Evolutionary conservation across 768 basidiomycete genomes (phyloP), one percentile per base, ranked within the genome.

Genomic region (Sarcomyxa edulis): DNA sequence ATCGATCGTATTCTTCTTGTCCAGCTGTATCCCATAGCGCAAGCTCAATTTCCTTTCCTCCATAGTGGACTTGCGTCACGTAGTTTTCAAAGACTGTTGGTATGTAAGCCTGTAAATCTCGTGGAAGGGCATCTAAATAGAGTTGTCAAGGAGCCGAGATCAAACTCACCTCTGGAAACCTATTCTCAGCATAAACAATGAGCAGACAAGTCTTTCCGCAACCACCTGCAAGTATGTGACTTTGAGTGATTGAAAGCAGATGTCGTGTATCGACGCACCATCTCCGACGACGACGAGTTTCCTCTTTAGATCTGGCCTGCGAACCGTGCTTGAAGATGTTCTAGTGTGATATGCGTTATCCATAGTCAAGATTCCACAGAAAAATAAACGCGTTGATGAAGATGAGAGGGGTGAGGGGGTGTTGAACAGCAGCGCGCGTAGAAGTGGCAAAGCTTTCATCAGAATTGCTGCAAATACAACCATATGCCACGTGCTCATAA

Each of bases 1-100:
- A 72, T 46, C 87, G 75, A 59, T 94, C 91, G 61, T 96, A 97
- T 65, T 97, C 93, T 63, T 97, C 93, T 59, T 96, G 93, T 19
- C 93, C 93, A 1, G 93, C 93, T 1, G 93, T 97, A 62, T 97
- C 93, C 92, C 95, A 99, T 12, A 99, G 71, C n/a, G 96, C 95
- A 29, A 99, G 76, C 54, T 96, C 91, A 45, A 99, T 81, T 14
- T 87, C 68, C 62, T 92, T 93, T 40, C 84, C 82, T 18, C 94
- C 91, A 51, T 84, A 90, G 34, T 78, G 69, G 25, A 93, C 84
- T 47, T 86, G 81, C 9, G 87, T 90, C 39, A 91, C 87, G 53
- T 92, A 93, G 72, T 91, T 93, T 61, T 94, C 91, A 58, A 94
- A 94, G 7, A 94, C 91, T 15, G 91, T 93, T 21, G 91, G 92